phyloP scores from a whole-genome alignment of 2,329 filamentous ascomycete species.

The Rutstroemia sp. region DNA sequence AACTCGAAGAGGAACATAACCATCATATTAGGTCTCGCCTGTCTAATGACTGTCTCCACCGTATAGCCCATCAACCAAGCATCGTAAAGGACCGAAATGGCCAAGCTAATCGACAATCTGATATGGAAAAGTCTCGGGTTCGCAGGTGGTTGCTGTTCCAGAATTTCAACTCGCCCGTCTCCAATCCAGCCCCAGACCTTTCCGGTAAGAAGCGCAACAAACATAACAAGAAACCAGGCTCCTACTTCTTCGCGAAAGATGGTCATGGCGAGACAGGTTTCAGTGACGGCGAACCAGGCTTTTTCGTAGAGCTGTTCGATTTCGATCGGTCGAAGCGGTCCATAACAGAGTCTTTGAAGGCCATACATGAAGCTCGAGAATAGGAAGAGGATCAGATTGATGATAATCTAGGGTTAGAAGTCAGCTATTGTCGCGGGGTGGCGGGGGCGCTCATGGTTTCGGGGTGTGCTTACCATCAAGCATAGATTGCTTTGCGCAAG shows the following conservation, averaged over 20 bases:
- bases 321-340: constrained; percentile 83
- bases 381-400: constrained; percentile 79
- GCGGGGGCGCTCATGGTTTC: not conserved
- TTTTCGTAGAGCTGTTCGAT: constrained; percentile 96
- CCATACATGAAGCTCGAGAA: constrained; percentile 77
- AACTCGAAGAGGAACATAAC: constrained; percentile 99
- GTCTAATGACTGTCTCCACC: constrained; percentile 72
- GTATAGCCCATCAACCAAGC: constrained; percentile 73
- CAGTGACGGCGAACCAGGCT: constrained; percentile 95
- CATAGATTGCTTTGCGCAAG: constrained; percentile 94
- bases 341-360: constrained; percentile 85
- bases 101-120: constrained; percentile 69
- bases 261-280: constrained; percentile 96
- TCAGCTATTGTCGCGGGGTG: constrained; percentile 6
- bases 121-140: constrained; percentile 85
- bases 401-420: constrained; percentile 59
- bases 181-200: constrained; percentile 99
- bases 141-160: constrained; percentile 89
- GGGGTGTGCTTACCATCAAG: constrained; percentile 58
- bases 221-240: constrained; percentile 94
- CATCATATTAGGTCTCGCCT: constrained; percentile 97
- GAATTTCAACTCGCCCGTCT: constrained; percentile 84
- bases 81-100: constrained; percentile 75
- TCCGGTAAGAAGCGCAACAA: constrained; percentile 81
- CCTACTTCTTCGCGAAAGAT: constrained; percentile 95